phyloP scores from a whole-genome alignment of 768 basidiomycete genomes.

The Daedalea quercina region DNA sequence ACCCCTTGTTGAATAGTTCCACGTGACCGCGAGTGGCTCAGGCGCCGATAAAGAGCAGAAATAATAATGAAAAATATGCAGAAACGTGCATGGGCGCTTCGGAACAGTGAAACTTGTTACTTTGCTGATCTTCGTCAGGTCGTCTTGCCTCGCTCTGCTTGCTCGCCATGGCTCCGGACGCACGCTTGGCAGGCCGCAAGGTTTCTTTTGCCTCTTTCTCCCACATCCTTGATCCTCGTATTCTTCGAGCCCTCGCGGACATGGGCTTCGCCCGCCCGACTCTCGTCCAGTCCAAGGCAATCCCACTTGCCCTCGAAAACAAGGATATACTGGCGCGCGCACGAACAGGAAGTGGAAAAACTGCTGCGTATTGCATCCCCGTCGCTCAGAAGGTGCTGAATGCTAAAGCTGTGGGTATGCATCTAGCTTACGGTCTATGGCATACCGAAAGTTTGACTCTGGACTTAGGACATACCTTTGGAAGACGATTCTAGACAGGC shows the following conservation, averaged over 20 bases:
- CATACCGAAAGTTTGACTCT: background rate
- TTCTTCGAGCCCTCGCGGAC: constrained; percentile 87
- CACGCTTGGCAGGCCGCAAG: constrained; percentile 24
- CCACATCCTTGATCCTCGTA: constrained; percentile 73
- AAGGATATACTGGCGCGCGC: constrained; percentile 90
- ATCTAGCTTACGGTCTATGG: background rate
- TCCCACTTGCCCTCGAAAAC: constrained; percentile 86
- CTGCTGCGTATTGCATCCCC: constrained; percentile 91
- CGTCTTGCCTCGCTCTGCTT: no score
- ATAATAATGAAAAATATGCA: no score
- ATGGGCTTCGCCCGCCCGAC: constrained; percentile 89
- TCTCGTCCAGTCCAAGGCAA: constrained; percentile 84
- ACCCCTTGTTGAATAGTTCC: no score
- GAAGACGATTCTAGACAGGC: constrained; percentile 27
- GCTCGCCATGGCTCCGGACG: constrained; percentile 19
- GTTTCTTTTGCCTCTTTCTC: constrained; percentile 48
- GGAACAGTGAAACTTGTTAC: no score
- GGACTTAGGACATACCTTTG: constrained; percentile 4
- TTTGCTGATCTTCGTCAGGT: no score
- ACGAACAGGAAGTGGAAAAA: constrained; percentile 95
- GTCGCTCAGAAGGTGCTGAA: constrained; percentile 82
- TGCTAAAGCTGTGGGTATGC: constrained; percentile 63
- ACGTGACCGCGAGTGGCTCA: no score
- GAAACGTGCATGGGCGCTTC: no score
- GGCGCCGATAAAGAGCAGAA: no score